Percentiles rank a stretch among this genome's conserved stretches.
phyloP scores from a whole-genome alignment of 1,139 yeast genomes.

The Magnusiomyces suaveolens region DNA sequence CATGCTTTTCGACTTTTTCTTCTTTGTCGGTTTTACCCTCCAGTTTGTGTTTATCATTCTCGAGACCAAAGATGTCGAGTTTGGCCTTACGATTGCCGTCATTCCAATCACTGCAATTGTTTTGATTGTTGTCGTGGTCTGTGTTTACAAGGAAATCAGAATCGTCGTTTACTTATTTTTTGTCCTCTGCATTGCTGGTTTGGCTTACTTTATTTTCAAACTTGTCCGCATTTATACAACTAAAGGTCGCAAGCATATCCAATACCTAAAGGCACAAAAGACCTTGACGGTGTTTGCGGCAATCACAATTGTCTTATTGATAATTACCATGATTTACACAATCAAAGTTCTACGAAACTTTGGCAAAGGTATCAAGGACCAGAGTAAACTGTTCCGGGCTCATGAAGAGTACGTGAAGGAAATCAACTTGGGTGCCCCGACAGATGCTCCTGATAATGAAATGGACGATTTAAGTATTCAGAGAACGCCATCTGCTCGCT shows the following conservation, averaged over 20 bases:
- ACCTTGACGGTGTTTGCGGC: conserved; percentile 43
- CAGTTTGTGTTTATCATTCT: conserved; percentile 46
- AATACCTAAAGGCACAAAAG: conserved; percentile 42
- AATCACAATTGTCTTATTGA: conserved; percentile 37
- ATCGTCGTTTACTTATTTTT: conserved; percentile 31
- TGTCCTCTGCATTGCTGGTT: conserved; percentile 35
- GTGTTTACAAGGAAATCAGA: conserved; percentile 35
- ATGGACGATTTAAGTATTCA: background rate
- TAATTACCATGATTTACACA: conserved; percentile 36
- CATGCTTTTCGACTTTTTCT: conserved; percentile 41
- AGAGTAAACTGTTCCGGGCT: background rate
- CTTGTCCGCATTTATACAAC: conserved; percentile 42
- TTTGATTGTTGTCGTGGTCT: conserved; percentile 35
- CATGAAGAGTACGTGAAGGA: background rate
- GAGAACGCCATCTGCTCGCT: background rate
- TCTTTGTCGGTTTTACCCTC: conserved; percentile 45
- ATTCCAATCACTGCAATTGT: conserved; percentile 41
- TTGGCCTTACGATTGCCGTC: conserved; percentile 42
- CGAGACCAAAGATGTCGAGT: conserved; percentile 38
- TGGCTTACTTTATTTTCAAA: conserved; percentile 45
- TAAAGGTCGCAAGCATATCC: conserved; percentile 30
- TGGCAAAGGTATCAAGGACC: conserved; percentile 16
- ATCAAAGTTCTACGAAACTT: conserved; percentile 35
- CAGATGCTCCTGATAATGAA: background rate
- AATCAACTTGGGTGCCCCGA: background rate